A percentile compares a stretch with the other conserved stretches of the same genome.
Conservation (phyloP, 2,329 filamentous ascomycete species). For the Xylaria sp. region DNA sequence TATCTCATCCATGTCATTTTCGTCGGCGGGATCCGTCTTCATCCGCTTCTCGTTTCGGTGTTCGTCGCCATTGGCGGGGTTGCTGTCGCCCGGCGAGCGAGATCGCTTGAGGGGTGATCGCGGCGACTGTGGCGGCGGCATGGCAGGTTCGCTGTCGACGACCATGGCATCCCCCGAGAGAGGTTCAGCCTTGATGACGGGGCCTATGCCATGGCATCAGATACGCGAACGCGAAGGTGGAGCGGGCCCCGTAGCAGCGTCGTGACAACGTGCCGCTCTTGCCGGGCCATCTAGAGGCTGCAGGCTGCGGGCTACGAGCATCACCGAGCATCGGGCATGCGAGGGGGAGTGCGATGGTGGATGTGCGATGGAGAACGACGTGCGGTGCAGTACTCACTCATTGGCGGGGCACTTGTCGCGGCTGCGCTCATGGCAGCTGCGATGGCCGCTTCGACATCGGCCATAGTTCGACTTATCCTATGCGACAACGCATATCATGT, state of each 20-base stretch:
- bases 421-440: conserved; percentile 46
- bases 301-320: neutral
- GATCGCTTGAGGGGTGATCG: conserved; percentile 45
- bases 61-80: conserved; percentile 26
- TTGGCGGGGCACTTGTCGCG: conserved; percentile 35
- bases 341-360: neutral
- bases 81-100: conserved; percentile 41
- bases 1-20: conserved; percentile 39
- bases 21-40: conserved; percentile 41
- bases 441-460: conserved; percentile 47
- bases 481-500: conserved; percentile 30
- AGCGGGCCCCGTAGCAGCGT: neutral
- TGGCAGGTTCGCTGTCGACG: conserved; percentile 37
- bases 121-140: conserved; percentile 19
- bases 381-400: conserved; percentile 37
- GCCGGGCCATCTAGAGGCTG: neutral
- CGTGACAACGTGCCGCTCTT: neutral
- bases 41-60: conserved; percentile 45
- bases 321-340: too few species aligned
- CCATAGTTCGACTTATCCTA: conserved; percentile 40
- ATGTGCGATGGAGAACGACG: neutral
- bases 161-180: conserved; percentile 40
- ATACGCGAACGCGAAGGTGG: conserved; percentile 7
- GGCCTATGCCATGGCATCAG: conserved; percentile 40
- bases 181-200: conserved; percentile 47